These are phyloP conservation scores for Cercospora brassicicola DNA, from an alignment of 2,329 filamentous ascomycete species.

Conservation along the genomic window DNA sequence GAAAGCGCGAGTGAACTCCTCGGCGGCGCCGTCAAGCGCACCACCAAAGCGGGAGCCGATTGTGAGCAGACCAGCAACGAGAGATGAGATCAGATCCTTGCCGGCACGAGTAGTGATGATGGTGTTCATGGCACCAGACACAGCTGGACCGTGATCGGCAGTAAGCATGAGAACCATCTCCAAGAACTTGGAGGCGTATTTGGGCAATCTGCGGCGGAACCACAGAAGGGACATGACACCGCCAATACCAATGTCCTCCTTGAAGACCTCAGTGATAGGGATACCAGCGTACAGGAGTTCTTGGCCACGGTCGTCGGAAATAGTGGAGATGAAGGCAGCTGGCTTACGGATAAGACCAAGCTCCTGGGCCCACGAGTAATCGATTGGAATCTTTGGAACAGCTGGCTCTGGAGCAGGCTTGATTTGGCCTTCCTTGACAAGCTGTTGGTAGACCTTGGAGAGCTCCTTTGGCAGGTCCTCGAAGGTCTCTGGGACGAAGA, in stretches of 20 bases:
- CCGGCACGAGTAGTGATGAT: constrained; percentile 99
- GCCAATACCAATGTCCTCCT: constrained; percentile 96
- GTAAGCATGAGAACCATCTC: constrained; percentile 99
- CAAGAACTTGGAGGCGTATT: constrained; percentile 97
- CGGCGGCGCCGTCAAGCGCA: constrained; percentile 93
- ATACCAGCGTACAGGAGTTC: constrained; percentile 98
- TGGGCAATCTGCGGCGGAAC: constrained; percentile 96
- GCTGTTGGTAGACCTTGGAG: constrained; percentile 79
- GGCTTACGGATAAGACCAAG: constrained; percentile 99
- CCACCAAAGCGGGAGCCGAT: constrained; percentile 98
- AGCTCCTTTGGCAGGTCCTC: constrained; percentile 85
- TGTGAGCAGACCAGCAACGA: constrained; percentile 94
- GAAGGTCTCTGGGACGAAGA: constrained; percentile 92
- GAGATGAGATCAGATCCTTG: constrained; percentile 94
- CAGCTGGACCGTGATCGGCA: constrained; percentile 96
- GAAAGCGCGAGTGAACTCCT: constrained; percentile 97
- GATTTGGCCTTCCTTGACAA: constrained; percentile 82
- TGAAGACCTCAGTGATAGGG: constrained; percentile 99
- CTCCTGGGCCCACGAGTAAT: constrained; percentile 99
- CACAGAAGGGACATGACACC: constrained; percentile 99
- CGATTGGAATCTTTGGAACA: constrained; percentile 98
- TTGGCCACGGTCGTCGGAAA: constrained; percentile 98
- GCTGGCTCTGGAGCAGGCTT: constrained; percentile 83
- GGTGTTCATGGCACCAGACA: constrained; percentile 99
- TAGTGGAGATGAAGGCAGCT: constrained; percentile 99